Conservation (phyloP, 2,329 filamentous ascomycete species). For the Botryotinia globosa region DNA sequence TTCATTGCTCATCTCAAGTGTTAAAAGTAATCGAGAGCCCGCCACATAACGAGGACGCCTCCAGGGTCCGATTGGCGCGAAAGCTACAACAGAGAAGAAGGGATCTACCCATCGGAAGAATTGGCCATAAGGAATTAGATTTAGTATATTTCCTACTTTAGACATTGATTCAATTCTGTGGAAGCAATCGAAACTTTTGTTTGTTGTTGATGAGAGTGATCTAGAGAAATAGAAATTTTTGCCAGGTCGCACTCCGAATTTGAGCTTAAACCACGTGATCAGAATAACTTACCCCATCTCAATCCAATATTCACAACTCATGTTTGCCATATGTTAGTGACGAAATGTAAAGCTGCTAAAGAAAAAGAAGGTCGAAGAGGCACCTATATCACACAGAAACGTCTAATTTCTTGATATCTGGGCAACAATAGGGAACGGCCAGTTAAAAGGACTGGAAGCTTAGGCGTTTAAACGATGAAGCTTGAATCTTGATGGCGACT, state of each 20-base stretch:
- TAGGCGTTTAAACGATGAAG: background rate
- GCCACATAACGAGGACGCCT: background rate
- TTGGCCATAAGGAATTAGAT: background rate
- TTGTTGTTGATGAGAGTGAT: background rate
- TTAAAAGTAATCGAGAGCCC: slow-evolving; percentile 1
- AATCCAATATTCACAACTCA: background rate
- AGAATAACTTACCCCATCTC: background rate
- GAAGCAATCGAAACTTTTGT: background rate
- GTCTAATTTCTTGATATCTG: background rate
- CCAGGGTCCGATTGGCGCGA: background rate
- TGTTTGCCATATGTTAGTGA: background rate
- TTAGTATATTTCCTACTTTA: background rate
- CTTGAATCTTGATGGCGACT: background rate
- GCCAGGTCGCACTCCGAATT: background rate
- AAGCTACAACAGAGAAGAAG: background rate
- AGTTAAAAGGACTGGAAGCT: background rate
- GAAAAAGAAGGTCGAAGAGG: background rate
- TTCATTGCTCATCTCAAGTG: background rate
- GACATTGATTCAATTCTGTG: background rate
- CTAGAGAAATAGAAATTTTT: background rate
- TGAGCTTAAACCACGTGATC: background rate
- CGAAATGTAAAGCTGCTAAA: background rate
- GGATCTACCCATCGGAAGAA: background rate
- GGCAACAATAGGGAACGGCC: background rate
- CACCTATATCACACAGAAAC: background rate